Evolutionary conservation across 371 early-diverging fungal genomes (phyloP).

Genomic region (Basidiobolus meristosporus): DNA sequence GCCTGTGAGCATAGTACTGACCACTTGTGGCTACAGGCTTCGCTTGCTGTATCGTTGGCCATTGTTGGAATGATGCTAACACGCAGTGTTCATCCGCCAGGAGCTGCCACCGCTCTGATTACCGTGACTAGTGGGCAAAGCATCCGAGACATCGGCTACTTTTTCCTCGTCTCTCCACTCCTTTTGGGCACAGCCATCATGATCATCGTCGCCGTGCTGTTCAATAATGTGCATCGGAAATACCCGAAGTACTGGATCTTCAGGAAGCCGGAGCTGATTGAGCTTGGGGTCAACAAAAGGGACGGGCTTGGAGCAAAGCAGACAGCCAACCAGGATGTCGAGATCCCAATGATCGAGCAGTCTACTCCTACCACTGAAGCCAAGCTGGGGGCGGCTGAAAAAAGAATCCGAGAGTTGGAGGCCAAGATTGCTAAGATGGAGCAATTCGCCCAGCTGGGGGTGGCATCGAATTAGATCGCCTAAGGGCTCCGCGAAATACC

Average conservation of each 20-base stretch:
- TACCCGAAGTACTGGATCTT: constrained; percentile 58
- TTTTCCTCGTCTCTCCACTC: constrained; percentile 35
- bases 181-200: constrained; percentile 23
- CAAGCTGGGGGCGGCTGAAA: too few relatives aligned
- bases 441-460: too few relatives aligned
- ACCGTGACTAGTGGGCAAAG: constrained; percentile 20
- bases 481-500: too few relatives aligned
- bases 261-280: too few relatives aligned
- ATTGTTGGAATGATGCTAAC: constrained; percentile 41
- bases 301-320: too few relatives aligned
- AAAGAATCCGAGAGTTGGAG: too few relatives aligned
- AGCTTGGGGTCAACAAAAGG: too few relatives aligned
- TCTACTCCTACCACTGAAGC: too few relatives aligned
- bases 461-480: too few relatives aligned
- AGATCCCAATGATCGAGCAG: too few relatives aligned
- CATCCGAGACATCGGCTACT: constrained; percentile 25
- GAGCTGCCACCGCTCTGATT: constrained; percentile 46
- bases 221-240: constrained; percentile 42
- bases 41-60: constrained; percentile 40
- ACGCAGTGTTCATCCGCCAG: constrained; percentile 55
- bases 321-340: too few relatives aligned
- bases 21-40: constrained; percentile 41
- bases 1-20: constrained; percentile 10
- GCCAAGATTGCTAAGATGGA: too few relatives aligned
- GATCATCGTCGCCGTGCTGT: constrained; percentile 29